Evolutionary conservation across 2,329 filamentous ascomycete species (phyloP), one percentile per base, ranked within the genome.

Genomic region (Talaromyces sp.): DNA sequence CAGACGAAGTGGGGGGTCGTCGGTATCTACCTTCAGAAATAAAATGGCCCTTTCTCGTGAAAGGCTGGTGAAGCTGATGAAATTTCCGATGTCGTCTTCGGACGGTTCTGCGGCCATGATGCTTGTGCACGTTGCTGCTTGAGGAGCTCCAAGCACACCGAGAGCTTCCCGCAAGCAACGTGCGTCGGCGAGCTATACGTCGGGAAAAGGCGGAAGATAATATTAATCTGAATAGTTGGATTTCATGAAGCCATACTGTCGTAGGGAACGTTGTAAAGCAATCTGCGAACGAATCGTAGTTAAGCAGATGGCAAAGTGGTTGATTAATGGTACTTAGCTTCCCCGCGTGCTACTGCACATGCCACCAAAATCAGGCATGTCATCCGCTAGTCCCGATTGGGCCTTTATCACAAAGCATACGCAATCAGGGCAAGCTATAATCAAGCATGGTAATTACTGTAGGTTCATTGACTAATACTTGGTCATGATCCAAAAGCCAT

Each of bases 51-150:
- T 71, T 39, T 76, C 72, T 57, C 75, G 75, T 8, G 73, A 71
- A 4, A 76, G 71, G 65, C 73, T 75, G 39, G 76, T 79, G 66
- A 79, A 75, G 69, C 66, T 73, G 63, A 77, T 72, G 63, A 80
- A 79, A 66, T 72, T 75, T 31, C 68, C 59, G 60, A 80, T 76
- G 50, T 72, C 74, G 60, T 77, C 77, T 65, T 79, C 76, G 52
- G 72, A 67, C 25, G 75, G 75, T 70, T 78, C 76, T 40, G 71
- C 67, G 31, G 70, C 69, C 76, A 77, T 77, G 39, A 58, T 63
- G 61, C 33, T 58, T 33, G 52, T 60, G 57, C 57, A 63, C 48
- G 57, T 35, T 61, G 59, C 48, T 61, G 16, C 25, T 55, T 61
- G 37, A 31, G 50, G 62, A 63, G 40, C 62, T 63, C 52, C 18